These are phyloP conservation scores for Rhizopogon hawkerae DNA, from an alignment of 1,284 basidiomycete genomes.

Conservation along the genomic window DNA sequence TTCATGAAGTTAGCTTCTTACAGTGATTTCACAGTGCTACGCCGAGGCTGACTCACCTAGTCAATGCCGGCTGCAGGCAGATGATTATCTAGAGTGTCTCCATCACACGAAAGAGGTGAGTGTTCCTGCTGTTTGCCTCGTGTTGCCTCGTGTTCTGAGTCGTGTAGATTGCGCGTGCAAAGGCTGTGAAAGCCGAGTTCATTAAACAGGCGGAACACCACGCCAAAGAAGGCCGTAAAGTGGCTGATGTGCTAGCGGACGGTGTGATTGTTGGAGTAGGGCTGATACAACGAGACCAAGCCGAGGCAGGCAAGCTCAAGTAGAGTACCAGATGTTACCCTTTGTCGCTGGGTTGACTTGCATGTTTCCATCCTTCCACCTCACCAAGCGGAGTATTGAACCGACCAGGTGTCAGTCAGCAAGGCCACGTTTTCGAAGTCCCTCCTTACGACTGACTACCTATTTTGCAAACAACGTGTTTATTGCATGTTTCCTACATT, in stretches of 20 bases:
- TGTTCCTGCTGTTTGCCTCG: slow-evolving; percentile 2
- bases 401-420: no score
- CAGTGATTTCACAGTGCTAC: slow-evolving; percentile 61
- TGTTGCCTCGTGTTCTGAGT: slow-evolving; percentile 7
- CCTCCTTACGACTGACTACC: neutral
- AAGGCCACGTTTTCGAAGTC: neutral
- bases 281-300: slow-evolving; percentile 52
- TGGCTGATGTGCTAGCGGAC: slow-evolving; percentile 64
- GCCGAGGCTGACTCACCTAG: slow-evolving; percentile 70
- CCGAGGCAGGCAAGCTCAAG: slow-evolving; percentile 6
- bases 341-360: slow-evolving; percentile 4
- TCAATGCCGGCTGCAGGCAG: slow-evolving; percentile 67
- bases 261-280: slow-evolving; percentile 71
- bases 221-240: slow-evolving; percentile 62
- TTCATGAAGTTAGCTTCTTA: neutral
- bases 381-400: neutral
- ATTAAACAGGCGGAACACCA: slow-evolving; percentile 59
- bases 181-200: slow-evolving; percentile 67
- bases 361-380: neutral
- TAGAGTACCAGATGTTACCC: slow-evolving; percentile 9
- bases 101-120: slow-evolving; percentile 85
- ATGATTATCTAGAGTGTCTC: slow-evolving; percentile 91
- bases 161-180: slow-evolving; percentile 62
- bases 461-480: neutral
- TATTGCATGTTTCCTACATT: neutral